phyloP scores from a whole-genome alignment of 2,329 filamentous ascomycete genomes.

The Talaromyces sp. region DNA sequence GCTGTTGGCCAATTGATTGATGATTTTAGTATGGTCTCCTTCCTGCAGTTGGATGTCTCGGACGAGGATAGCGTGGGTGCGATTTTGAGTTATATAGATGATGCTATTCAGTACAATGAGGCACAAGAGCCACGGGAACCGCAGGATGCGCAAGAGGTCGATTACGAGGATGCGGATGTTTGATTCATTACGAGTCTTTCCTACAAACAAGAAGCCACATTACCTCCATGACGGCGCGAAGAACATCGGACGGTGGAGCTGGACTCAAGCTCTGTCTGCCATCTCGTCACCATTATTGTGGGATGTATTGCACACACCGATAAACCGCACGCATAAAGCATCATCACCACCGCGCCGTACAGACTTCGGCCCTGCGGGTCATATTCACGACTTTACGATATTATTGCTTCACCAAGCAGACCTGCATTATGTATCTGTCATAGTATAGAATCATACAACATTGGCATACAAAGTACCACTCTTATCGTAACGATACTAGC shows the following conservation, averaged over 20 bases:
- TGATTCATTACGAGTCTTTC: conserved; percentile 13
- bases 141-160: conserved; percentile 58
- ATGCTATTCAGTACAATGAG: conserved; percentile 89
- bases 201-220: not conserved
- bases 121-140: conserved; percentile 87
- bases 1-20: conserved; percentile 91
- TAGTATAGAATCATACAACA: not conserved
- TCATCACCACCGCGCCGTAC: not conserved
- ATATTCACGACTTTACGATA: not conserved
- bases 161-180: conserved; percentile 42
- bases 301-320: not conserved
- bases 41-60: conserved; percentile 81
- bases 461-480: not conserved
- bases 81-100: conserved; percentile 87
- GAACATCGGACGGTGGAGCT: not conserved
- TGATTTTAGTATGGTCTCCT: conserved; percentile 97
- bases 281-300: not conserved
- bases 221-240: not conserved
- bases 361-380: not conserved
- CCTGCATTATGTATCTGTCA: not conserved
- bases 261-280: not conserved
- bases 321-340: not conserved
- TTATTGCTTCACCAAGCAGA: not conserved
- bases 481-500: not conserved
- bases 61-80: conserved; percentile 86